A percentile compares a stretch with the other conserved stretches of the same genome.
Conservation (phyloP, 1,139 yeast genomes). For the Komagataea norvegica region DNA sequence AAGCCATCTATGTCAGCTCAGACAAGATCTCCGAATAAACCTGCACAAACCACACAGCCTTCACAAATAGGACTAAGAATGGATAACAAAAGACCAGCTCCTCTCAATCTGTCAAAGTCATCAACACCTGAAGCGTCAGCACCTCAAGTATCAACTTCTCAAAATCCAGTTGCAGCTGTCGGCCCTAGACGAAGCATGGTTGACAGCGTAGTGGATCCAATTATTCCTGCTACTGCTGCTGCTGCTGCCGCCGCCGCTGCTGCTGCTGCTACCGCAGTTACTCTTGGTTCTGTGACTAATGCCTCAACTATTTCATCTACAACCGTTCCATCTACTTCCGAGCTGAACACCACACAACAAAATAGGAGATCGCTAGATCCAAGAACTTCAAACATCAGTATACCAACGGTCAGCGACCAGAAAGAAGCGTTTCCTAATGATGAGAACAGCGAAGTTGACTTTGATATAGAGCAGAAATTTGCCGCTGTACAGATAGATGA, state of each 20-base stretch:
- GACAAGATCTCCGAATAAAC: not conserved
- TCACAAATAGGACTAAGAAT: constrained; percentile 4
- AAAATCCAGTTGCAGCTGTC: too few relatives aligned
- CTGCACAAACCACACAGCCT: not conserved
- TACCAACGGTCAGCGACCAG: not conserved
- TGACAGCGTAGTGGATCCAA: too few relatives aligned
- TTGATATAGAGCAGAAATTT: constrained; percentile 1
- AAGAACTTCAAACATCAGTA: constrained; percentile 3
- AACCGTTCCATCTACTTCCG: not conserved
- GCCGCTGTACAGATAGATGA: too few relatives aligned
- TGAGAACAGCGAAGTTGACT: not conserved
- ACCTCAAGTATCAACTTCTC: too few relatives aligned
- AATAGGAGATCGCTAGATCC: constrained; percentile 8
- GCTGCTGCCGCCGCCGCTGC: not conserved
- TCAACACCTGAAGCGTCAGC: not conserved
- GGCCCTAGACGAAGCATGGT: too few relatives aligned
- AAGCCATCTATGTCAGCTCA: not conserved
- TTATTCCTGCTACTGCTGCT: not conserved
- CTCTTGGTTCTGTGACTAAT: not conserved
- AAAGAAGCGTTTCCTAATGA: not conserved
- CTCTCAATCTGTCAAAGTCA: not conserved
- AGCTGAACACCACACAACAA: not conserved
- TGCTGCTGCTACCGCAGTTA: not conserved
- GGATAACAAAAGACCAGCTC: constrained; percentile 4
- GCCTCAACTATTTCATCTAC: not conserved